phyloP scores from a whole-genome alignment of 208 protist species.

The Herpetomonas samuelpessoai region DNA sequence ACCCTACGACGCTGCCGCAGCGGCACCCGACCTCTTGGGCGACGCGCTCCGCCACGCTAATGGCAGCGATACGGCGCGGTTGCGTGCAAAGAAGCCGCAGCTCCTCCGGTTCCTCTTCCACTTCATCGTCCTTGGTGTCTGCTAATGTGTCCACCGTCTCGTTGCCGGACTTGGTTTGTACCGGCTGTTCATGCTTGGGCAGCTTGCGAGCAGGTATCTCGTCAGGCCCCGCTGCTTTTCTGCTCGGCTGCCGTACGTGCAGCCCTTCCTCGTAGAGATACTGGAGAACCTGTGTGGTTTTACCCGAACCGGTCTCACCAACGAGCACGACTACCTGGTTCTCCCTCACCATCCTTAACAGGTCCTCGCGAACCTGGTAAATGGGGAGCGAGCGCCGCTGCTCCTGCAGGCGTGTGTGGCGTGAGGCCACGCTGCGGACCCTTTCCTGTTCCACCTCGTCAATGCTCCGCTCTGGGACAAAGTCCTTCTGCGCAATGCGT shows the following conservation, averaged over 20 bases:
- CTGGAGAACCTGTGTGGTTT: constrained; percentile 92
- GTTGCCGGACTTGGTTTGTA: background rate
- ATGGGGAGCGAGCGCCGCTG: constrained; percentile 94
- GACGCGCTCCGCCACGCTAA: constrained; percentile 98
- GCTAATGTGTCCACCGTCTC: too few relatives aligned
- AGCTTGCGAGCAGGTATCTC: too few relatives aligned
- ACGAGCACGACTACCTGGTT: constrained; percentile 90
- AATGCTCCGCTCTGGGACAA: constrained; percentile 56
- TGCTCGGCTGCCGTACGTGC: constrained; percentile 22
- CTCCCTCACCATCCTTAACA: constrained; percentile 81
- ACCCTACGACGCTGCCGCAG: constrained; percentile 94
- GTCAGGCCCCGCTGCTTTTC: background rate
- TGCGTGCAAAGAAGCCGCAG: constrained; percentile 96
- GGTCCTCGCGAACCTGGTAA: constrained; percentile 80
- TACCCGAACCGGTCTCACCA: constrained; percentile 93
- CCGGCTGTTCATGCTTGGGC: background rate
- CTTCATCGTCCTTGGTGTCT: constrained; percentile 1
- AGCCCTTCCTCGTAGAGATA: constrained; percentile 86
- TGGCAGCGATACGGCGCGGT: constrained; percentile 98
- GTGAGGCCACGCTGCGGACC: constrained; percentile 18
- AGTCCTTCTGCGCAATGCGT: constrained; percentile 64
- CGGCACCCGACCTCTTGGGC: constrained; percentile 90
- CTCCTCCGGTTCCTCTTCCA: constrained; percentile 35
- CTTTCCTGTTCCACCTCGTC: constrained; percentile 60
- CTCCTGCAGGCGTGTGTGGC: constrained; percentile 26